Evolutionary conservation across 2,329 filamentous ascomycete genomes (phyloP), one percentile per base, ranked within the genome.

Genomic region (Cladosporium sp.): DNA sequence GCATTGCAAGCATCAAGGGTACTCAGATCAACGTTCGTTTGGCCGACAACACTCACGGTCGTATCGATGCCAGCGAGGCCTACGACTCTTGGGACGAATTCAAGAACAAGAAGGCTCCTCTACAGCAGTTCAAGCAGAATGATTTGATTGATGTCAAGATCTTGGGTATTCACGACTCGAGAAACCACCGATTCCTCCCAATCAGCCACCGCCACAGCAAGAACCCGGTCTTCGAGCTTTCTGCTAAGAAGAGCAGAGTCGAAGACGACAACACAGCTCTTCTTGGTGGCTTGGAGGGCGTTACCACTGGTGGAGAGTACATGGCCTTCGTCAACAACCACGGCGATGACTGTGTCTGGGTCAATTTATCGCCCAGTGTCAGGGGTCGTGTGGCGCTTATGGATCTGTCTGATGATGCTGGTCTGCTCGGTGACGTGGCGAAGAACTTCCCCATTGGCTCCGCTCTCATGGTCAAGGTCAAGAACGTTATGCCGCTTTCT

Each of bases 11-110:
- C 0, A 79, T 97, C 69, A 96, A 96, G 74, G 87, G 88, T 51
- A 97, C 93, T 0, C 94, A 99, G 72, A 79, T 97, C 58, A 97
- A 97, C 65, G 91, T 99, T 5, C 85, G 89, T 65, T 81, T 97
- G 52, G 88, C 90, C 43, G 90, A 95, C 69, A 91, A 92, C 64
- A 81, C 96, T 8, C 90, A 95, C 71, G 94, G 93, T n/a, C 90
- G 94, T 17, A 87, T 99, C 60, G 93, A 97, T 69, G 84, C 94
- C 5, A 95, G 94, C 1, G 91, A 97, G 72, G 76, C 92, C 12
- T 99, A 96, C 71, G 89, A 97, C 72, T 81, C 80, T 11, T 97
- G 89, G 88, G 88, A 95, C 49, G 87, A 93, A 43, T 94, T 99
- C 67, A 81, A 85, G 58, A 86, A 97, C 69, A 84, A 87, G 59